A percentile compares a stretch with the other conserved stretches of the same genome.
Conservation (phyloP, 257 asterid species). For the Verbascum thapsus region DNA sequence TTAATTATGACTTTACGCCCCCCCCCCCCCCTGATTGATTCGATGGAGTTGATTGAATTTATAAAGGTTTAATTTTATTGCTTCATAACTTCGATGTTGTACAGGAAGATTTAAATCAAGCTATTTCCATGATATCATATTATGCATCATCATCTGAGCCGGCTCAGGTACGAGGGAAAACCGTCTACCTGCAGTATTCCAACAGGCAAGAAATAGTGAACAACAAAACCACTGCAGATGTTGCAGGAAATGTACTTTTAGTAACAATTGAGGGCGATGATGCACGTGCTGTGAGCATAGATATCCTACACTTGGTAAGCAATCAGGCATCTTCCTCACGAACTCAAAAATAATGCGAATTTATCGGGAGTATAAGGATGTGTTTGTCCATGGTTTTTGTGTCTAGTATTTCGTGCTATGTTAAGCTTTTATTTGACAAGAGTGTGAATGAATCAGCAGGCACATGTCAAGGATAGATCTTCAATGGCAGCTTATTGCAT, state of each 20-base stretch:
- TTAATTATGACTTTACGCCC: background rate
- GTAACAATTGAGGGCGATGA: constrained; percentile 97
- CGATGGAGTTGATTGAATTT: background rate
- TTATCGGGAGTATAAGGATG: constrained; percentile 35
- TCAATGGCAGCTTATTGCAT: constrained; percentile 99
- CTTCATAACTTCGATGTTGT: constrained; percentile 23
- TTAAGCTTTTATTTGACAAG: constrained; percentile 81
- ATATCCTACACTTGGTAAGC: constrained; percentile 98
- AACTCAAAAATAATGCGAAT: constrained; percentile 34
- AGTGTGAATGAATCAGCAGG: constrained; percentile 99
- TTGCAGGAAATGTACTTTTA: constrained; percentile 95
- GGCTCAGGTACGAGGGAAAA: constrained; percentile 99
- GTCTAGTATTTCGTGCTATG: constrained; percentile 55
- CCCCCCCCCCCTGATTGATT: no score
- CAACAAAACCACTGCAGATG: constrained; percentile 99
- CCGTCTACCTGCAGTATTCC: constrained; percentile 97
- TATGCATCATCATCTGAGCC: constrained; percentile 98
- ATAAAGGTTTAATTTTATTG: constrained; percentile 12
- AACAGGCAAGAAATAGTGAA: constrained; percentile 99
- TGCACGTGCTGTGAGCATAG: constrained; percentile 98
- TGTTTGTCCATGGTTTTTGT: constrained; percentile 43
- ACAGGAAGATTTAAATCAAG: constrained; percentile 91
- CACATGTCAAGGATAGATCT: constrained; percentile 92
- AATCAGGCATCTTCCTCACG: constrained; percentile 28
- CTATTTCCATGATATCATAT: constrained; percentile 96